phyloP scores from a whole-genome alignment of 2,329 filamentous ascomycete genomes.

The Chrysosporium keratinophilum region DNA sequence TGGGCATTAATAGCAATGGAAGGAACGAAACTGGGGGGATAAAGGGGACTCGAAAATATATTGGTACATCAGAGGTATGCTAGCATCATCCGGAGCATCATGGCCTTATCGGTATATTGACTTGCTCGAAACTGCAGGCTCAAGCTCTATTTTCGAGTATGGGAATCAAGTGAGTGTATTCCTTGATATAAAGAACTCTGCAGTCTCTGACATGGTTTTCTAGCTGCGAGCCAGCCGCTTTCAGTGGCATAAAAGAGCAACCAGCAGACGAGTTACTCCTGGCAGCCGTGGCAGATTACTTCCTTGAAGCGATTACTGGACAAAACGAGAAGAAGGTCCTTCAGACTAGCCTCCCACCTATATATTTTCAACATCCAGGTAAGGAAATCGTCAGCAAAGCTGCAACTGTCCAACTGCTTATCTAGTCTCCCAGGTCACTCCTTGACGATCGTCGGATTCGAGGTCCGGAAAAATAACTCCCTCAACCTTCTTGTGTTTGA shows the following conservation, averaged over 20 bases:
- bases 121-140: slow-evolving; percentile 45
- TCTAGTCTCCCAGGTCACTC: slow-evolving; percentile 57
- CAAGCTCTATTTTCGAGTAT: slow-evolving; percentile 66
- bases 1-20: slow-evolving; percentile 64
- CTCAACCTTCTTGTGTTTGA: slow-evolving; percentile 76
- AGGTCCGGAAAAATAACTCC: slow-evolving; percentile 54
- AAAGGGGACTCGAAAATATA: slow-evolving; percentile 82
- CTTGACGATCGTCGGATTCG: slow-evolving; percentile 77
- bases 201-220: slow-evolving; percentile 7
- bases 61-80: slow-evolving; percentile 75
- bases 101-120: not conserved
- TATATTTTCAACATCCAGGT: slow-evolving; percentile 82
- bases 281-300: slow-evolving; percentile 66
- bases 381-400: slow-evolving; percentile 18
- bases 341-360: slow-evolving; percentile 62
- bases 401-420: not conserved
- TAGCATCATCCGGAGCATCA: not conserved
- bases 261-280: slow-evolving; percentile 47
- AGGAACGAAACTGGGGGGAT: slow-evolving; percentile 78
- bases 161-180: slow-evolving; percentile 49
- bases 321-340: slow-evolving; percentile 52
- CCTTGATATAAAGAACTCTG: not conserved
- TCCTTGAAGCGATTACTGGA: slow-evolving; percentile 44
- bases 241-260: slow-evolving; percentile 40
- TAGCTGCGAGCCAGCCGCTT: slow-evolving; percentile 52